Evolutionary conservation across 305 asterid species (phyloP).

Genomic region (Fraxinus baroniana): DNA sequence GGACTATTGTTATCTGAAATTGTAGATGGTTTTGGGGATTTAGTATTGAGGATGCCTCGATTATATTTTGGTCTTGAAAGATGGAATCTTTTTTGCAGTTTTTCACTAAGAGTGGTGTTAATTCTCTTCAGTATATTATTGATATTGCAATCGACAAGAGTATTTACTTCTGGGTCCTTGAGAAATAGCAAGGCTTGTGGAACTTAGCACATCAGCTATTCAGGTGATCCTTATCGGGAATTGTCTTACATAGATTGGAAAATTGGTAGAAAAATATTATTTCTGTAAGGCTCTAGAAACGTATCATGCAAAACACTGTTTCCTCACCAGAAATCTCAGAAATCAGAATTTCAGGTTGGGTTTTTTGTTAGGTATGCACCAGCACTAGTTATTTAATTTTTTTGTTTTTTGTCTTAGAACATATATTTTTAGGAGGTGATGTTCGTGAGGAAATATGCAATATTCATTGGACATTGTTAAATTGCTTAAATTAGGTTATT

Average conservation of each 20-base stretch:
- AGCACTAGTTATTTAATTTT: not conserved
- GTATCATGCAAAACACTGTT: slow-evolving; percentile 44
- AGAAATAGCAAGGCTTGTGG: slow-evolving; percentile 49
- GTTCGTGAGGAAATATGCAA: not conserved
- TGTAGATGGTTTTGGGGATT: slow-evolving; percentile 22
- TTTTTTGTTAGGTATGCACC: slow-evolving; percentile 47
- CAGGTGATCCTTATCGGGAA: slow-evolving; percentile 38
- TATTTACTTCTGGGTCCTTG: slow-evolving; percentile 45
- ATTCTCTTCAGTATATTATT: slow-evolving; percentile 36
- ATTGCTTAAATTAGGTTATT: slow-evolving; percentile 6
- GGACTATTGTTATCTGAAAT: slow-evolving; percentile 1
- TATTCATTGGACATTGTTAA: not conserved
- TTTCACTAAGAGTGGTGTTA: slow-evolving; percentile 37
- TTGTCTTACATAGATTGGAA: slow-evolving; percentile 54
- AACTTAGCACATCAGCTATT: slow-evolving; percentile 38
- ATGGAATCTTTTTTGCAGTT: slow-evolving; percentile 32
- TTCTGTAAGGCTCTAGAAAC: slow-evolving; percentile 58
- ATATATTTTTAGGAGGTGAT: not conserved
- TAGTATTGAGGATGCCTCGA: slow-evolving; percentile 34
- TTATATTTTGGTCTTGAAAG: slow-evolving; percentile 23
- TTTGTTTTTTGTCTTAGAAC: not conserved
- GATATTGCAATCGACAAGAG: slow-evolving; percentile 41
- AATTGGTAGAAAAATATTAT: slow-evolving; percentile 48
- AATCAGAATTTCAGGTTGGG: slow-evolving; percentile 38
- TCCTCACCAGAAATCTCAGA: slow-evolving; percentile 28